Percentiles rank a stretch among this genome's conserved stretches.
Evolutionary conservation across 371 early-diverging fungal genomes (phyloP).

Genomic region (Actinomortierella ambigua): DNA sequence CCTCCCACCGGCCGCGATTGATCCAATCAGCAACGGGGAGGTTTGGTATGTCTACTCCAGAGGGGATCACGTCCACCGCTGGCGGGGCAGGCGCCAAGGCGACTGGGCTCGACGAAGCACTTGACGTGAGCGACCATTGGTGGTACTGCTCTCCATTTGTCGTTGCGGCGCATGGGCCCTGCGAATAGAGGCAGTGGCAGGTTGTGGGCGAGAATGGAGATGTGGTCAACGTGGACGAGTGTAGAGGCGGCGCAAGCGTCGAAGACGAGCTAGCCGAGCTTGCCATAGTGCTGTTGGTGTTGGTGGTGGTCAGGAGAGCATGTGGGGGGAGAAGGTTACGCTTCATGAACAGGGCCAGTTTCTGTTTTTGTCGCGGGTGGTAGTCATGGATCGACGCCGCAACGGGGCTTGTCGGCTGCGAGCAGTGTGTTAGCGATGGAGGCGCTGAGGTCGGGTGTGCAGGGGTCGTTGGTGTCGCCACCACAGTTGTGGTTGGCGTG

Average conservation of each 20-base stretch:
- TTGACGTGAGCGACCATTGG: too few relatives aligned
- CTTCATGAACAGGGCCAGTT: constrained; percentile 42
- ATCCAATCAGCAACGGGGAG: constrained; percentile 35
- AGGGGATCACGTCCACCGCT: constrained; percentile 22
- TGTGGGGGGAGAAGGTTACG: constrained; percentile 44
- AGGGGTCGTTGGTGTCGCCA: constrained; percentile 34
- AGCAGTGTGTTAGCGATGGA: constrained; percentile 10
- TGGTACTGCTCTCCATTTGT: too few relatives aligned
- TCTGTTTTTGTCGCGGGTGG: constrained; percentile 35
- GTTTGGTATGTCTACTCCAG: constrained; percentile 30
- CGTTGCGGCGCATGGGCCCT: too few relatives aligned
- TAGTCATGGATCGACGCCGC: constrained; percentile 43
- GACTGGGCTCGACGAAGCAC: too few relatives aligned
- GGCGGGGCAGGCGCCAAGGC: constrained; percentile 13
- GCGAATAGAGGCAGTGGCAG: too few relatives aligned
- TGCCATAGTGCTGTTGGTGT: too few relatives aligned
- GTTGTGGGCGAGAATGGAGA: too few relatives aligned
- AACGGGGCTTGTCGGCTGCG: constrained; percentile 39
- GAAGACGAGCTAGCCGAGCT: neutral
- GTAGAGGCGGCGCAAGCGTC: too few relatives aligned
- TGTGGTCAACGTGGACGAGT: too few relatives aligned
- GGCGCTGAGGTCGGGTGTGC: neutral
- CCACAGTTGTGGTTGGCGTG: constrained; percentile 24
- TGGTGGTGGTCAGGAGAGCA: constrained; percentile 14
- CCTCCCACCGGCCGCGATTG: constrained; percentile 35